These are phyloP conservation scores for Pestalotiopsis sp. DNA, from an alignment of 2,329 filamentous ascomycete species.

Conservation along the genomic window DNA sequence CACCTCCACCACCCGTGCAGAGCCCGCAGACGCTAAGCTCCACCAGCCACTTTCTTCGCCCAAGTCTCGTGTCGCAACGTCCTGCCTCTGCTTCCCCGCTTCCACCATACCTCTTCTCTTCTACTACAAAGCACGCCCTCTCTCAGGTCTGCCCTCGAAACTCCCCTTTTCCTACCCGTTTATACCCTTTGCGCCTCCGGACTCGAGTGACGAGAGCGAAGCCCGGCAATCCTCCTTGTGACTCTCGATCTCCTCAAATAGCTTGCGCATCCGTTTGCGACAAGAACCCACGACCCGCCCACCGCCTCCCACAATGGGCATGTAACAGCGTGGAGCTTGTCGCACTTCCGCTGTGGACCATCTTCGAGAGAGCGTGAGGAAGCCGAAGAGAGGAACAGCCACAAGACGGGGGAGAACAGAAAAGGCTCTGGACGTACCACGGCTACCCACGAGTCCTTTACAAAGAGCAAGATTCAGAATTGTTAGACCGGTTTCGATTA, in stretches of 20 bases:
- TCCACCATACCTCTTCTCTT: constrained; percentile 6
- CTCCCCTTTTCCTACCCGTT: background rate
- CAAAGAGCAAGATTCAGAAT: background rate
- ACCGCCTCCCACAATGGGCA: constrained; percentile 11
- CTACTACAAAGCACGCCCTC: constrained; percentile 5
- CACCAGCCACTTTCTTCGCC: constrained; percentile 14
- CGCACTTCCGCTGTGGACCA: constrained; percentile 11
- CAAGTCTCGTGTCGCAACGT: constrained; percentile 28
- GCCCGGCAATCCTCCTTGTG: background rate
- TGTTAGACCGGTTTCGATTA: constrained; percentile 12
- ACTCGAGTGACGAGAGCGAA: constrained; percentile 9
- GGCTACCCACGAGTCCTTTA: background rate
- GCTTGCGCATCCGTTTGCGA: constrained; percentile 11
- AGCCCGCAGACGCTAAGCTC: constrained; percentile 15
- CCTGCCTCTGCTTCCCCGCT: constrained; percentile 16
- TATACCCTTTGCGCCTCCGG: background rate
- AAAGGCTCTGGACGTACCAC: background rate
- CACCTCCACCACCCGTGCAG: constrained; percentile 25
- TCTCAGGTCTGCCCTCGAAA: background rate
- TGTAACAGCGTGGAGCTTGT: constrained; percentile 12
- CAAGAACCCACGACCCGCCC: background rate
- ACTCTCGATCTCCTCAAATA: background rate
- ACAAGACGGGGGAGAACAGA: background rate
- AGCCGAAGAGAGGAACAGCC: background rate
- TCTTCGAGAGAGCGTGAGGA: constrained; percentile 9